These are phyloP conservation scores for Knoxia roxburghii DNA, from an alignment of 257 asterid species.

Conservation along the genomic window DNA sequence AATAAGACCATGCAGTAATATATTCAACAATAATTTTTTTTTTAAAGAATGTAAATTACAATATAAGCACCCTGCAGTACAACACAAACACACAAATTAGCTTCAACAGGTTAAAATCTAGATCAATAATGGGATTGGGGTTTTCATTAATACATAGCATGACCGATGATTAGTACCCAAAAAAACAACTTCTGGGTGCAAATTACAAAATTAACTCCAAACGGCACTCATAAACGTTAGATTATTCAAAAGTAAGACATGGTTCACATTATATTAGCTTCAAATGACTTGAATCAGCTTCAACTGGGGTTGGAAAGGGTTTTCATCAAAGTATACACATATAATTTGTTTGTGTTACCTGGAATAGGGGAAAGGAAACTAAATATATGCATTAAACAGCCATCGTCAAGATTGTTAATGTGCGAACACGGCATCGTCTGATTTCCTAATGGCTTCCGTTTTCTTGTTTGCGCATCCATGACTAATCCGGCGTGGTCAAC, in stretches of 20 bases:
- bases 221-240: background rate
- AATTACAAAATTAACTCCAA: background rate
- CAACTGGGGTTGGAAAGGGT: background rate
- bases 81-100: background rate
- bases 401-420: slow-evolving; percentile 78
- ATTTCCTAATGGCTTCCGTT: slow-evolving; percentile 9
- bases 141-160: background rate
- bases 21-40: too few species aligned
- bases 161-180: background rate
- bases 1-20: too few species aligned
- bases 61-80: background rate
- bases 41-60: background rate
- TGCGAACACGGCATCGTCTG: background rate
- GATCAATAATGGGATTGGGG: background rate
- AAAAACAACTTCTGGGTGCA: background rate
- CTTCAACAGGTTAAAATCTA: background rate
- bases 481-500: background rate
- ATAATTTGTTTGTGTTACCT: slow-evolving; percentile 34
- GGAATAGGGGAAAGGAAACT: slow-evolving; percentile 90
- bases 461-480: slow-evolving; percentile 11
- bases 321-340: background rate
- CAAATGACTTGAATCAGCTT: background rate
- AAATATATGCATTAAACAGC: slow-evolving; percentile 91
- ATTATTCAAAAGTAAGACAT: background rate
- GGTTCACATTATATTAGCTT: background rate